Base-by-base conservation (phyloP, 129 eudicot genomes). In the Flaveria bidentis region DNA sequence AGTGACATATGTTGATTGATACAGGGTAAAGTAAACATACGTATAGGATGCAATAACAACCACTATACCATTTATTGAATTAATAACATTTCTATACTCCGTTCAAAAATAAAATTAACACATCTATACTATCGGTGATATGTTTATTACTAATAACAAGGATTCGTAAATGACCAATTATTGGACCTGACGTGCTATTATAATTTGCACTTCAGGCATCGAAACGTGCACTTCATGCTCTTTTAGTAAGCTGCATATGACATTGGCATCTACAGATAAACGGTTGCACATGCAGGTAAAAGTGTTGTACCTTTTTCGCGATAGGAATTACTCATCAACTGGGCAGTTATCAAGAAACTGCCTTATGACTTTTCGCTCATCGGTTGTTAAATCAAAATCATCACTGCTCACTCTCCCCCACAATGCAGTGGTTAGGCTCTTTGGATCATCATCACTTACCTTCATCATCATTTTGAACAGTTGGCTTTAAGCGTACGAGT, bases 371-470 rank as follows among this genome's bases (percentile, higher is more conserved):
- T 82, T 57, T 72, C 93, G 87, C 76, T 93, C 98, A 11, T 80
- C 57, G 5, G 62, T 67, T 7, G 97, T 84, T 68, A 93, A 85
- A 71, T 85, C 86, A 75, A 92, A 91, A 65, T 93, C 93, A 69
- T 85, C 93, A 23, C 86, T 69, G 23, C 81, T 67, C 82, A 91
- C 36, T 81, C 96, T 79, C 81, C 67, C 64, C 83, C 98, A 81
- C 73, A 91, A 64, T 68, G 86, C 86, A 62, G 88, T 83, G 52
- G 72, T 77, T 17, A 82, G 46, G 73, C 96, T 88, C 64, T 78
- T 68, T 50, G 93, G 93, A 56, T 84, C 80, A 50, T 84, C 79
- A 69, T 89, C 93, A 3, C 70, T 36, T 69, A 93, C 96, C 98
- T 93, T 88, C 74, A 64, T 52, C 36, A n/a, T 36, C 56, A 36